Evolutionary conservation across 495 filamentous ascomycete species (phyloP).

Genomic region (Xeromyces bisporus): DNA sequence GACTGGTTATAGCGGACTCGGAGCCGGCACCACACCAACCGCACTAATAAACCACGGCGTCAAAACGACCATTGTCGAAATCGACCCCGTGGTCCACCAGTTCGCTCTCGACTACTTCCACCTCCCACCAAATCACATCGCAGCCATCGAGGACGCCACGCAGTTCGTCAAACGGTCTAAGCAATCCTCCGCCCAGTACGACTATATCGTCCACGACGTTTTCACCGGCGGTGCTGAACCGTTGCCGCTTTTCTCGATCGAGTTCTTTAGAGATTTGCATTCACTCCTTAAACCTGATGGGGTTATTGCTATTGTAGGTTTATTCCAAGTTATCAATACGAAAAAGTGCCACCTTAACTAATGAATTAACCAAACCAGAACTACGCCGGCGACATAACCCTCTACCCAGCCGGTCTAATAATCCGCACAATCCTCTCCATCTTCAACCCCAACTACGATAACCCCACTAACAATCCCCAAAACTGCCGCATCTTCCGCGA

Average conservation of each 20-base stretch:
- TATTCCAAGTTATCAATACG: not conserved
- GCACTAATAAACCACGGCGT: constrained; percentile 79
- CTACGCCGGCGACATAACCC: constrained; percentile 80
- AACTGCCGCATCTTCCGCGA: constrained; percentile 84
- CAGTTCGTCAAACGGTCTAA: constrained; percentile 45
- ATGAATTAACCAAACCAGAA: constrained; percentile 39
- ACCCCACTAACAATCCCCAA: too few relatives aligned
- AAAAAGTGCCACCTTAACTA: not conserved
- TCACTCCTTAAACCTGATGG: constrained; percentile 58
- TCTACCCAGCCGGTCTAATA: constrained; percentile 51
- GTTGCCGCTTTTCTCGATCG: constrained; percentile 65
- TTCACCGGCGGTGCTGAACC: constrained; percentile 95
- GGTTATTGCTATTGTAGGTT: constrained; percentile 72
- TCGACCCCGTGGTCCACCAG: constrained; percentile 75
- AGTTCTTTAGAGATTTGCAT: constrained; percentile 55
- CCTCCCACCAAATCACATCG: constrained; percentile 59
- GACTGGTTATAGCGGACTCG: constrained; percentile 48
- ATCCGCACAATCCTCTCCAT: constrained; percentile 53
- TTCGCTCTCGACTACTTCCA: constrained; percentile 72
- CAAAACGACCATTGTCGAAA: constrained; percentile 80
- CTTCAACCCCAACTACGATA: too few relatives aligned
- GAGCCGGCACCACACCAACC: constrained; percentile 77
- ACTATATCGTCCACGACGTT: constrained; percentile 96
- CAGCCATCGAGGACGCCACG: constrained; percentile 68
- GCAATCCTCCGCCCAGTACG: constrained; percentile 36